Base-by-base conservation (phyloP, 805 yeast species). In the Candida adriatica region DNA sequence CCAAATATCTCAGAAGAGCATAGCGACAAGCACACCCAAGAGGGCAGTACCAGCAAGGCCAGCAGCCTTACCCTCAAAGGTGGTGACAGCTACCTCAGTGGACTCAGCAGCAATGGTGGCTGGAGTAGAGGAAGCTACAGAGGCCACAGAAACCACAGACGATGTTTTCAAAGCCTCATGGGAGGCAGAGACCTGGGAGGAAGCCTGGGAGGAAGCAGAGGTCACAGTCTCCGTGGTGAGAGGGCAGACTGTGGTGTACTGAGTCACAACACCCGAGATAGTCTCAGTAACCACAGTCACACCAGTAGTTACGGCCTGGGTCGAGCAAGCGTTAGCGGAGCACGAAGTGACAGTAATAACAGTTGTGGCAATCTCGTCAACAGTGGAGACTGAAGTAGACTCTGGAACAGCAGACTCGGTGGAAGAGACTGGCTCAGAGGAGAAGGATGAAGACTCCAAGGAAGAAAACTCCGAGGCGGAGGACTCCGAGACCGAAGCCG, bases 201-300 rank as follows among this genome's bases (percentile, higher is more conserved):
- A 8, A 16, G 38, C 33, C 16, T 30, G 35, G 19, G 27, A 35
- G 3, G 27, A 34, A 33, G 22, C 11, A 8, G 22, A 8, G 22
- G 44, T 35, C 4, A 31, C 31, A 7, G 26, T 16, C 7, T n/a
- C 18, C 16, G 32, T 16, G 2, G 47, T n/a, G 20, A 38, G 32
- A 24, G 38, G 42, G 25, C 38, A 38, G 31, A 31, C 34, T 16
- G 39, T 34, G 44, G 62, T 59, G 56, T 49, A 54, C 35, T 46
- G 48, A 31, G 62, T 57, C 34, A 54, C 51, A 27, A 47, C 52
- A 42, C 56, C 58, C 46, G 45, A 41, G 8, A 18, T 9, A 3
- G 39, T 29, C 8, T 16, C 7, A 6, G 42, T 35, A 13, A 30
- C 30, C 13, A 30, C 30, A n/a, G 38, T 25, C 14, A 31, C 34